Evolutionary conservation across 1,284 basidiomycete species (phyloP), one percentile per base, ranked within the genome.

Genomic region (Cryptococcus sp.): DNA sequence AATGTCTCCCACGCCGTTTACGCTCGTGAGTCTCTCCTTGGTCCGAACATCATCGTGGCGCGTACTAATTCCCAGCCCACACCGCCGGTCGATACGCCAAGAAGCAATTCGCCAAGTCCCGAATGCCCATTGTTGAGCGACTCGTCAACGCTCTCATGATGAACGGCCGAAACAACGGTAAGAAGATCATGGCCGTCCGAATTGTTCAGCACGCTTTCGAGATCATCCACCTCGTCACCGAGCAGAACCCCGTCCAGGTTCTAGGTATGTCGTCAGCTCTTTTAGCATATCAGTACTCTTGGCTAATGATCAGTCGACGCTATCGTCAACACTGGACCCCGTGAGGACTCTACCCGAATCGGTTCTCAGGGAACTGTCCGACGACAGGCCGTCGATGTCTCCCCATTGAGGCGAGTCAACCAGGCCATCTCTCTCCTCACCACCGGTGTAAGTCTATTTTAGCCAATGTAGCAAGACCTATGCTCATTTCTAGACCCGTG

Each of bases 81-180:
- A 98, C 96, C 59, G 93, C 94, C 66, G 96, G 96, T 66, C 91
- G 96, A 78, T 98, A 98, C 78, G 91, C 93, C 75, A 92, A 92
- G 83, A 98, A 98, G 83, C 92, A 97, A 78, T 99, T 99, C 87
- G 96, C 94, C 84, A 99, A 99, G 86, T 92, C 92, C 19, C 91
- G 96, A 79, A 98, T 98, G 94, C 96, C 96, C 73, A 96, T 98
- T 76, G 96, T 98, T 69, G 94, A 98, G 81, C 91, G 94, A 74
- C 83, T 98, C 67, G 94, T 98, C 63, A 94, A 98, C 84, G 88
- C 88, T 75, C 80, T 96, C 76, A 97, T 98, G 96, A 98, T 98
- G 94, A 97, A 98, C 82, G 96, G 96, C 65, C 92, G 96, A 79
- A 99, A 99, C 88, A 98, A 96, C 82, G 96, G 96, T 76, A 98